These are phyloP conservation scores for Nakazawaea ishiwadae DNA, from an alignment of 805 yeast genomes.

Conservation along the genomic window DNA sequence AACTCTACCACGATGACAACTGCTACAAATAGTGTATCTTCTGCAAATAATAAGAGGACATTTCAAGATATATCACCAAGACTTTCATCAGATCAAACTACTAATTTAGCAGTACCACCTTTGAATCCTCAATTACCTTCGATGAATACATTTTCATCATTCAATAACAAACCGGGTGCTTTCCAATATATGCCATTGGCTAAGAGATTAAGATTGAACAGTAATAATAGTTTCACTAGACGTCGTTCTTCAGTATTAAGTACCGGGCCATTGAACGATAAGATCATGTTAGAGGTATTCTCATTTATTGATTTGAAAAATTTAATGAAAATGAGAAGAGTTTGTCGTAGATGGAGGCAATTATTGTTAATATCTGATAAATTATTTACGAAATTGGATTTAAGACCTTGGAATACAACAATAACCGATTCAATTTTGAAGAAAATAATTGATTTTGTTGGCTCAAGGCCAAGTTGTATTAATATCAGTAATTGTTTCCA, in stretches of 20 bases:
- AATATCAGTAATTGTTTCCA: slow-evolving; percentile 74
- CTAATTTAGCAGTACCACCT: slow-evolving; percentile 28
- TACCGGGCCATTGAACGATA: slow-evolving; percentile 59
- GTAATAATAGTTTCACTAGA: slow-evolving; percentile 34
- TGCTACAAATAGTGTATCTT: neutral
- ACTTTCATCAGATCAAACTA: too few relatives aligned
- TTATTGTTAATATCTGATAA: slow-evolving; percentile 52
- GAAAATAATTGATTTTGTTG: slow-evolving; percentile 64
- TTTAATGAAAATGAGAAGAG: slow-evolving; percentile 54
- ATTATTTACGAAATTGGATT: slow-evolving; percentile 47
- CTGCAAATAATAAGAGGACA: neutral
- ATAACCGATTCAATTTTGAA: slow-evolving; percentile 54
- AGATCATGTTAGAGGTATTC: slow-evolving; percentile 49
- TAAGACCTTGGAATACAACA: slow-evolving; percentile 57
- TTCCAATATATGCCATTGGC: slow-evolving; percentile 54
- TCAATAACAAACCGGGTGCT: slow-evolving; percentile 19
- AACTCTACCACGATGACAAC: neutral
- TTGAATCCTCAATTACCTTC: slow-evolving; percentile 34
- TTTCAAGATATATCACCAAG: neutral
- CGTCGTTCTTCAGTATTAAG: slow-evolving; percentile 56
- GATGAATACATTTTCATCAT: slow-evolving; percentile 28
- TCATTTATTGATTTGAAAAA: slow-evolving; percentile 48
- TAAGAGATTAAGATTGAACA: slow-evolving; percentile 46
- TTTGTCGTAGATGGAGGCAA: slow-evolving; percentile 67
- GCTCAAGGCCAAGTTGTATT: slow-evolving; percentile 56